Conservation (phyloP, 306 rosid species). For the Inga leiocalycina region DNA sequence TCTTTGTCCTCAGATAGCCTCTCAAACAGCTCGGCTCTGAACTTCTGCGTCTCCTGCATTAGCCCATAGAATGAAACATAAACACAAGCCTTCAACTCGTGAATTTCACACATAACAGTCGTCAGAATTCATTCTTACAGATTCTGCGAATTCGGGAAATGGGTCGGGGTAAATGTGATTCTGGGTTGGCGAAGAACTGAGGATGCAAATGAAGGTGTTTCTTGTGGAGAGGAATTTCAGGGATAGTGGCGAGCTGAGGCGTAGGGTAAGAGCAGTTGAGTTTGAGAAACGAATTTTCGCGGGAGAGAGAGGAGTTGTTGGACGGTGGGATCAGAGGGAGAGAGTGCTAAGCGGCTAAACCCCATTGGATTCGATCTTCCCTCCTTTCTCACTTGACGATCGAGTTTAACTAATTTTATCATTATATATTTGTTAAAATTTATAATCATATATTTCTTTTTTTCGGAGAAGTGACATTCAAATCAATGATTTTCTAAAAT, state of each 20-base stretch:
- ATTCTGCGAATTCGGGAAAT: slow-evolving; percentile 57
- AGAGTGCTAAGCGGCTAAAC: slow-evolving; percentile 7
- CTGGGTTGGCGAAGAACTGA: slow-evolving; percentile 33
- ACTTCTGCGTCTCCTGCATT: slow-evolving; percentile 64
- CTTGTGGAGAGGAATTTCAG: slow-evolving; percentile 27
- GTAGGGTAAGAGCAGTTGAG: slow-evolving; percentile 27
- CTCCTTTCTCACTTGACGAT: background rate
- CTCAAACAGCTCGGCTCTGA: slow-evolving; percentile 49
- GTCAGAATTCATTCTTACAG: slow-evolving; percentile 29
- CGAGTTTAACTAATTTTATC: background rate
- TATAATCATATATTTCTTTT: too few relatives aligned
- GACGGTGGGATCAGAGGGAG: background rate
- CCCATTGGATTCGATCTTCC: slow-evolving; percentile 28
- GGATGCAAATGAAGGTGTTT: slow-evolving; percentile 26
- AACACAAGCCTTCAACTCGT: background rate
- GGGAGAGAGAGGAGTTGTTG: slow-evolving; percentile 28
- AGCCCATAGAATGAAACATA: slow-evolving; percentile 1
- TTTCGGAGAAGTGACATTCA: too few relatives aligned
- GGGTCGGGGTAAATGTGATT: slow-evolving; percentile 64
- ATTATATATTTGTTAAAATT: background rate
- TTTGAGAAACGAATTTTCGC: slow-evolving; percentile 32
- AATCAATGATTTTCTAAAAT: too few relatives aligned
- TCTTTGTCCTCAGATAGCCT: slow-evolving; percentile 55
- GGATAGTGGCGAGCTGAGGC: slow-evolving; percentile 21
- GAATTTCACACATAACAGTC: background rate